Evolutionary conservation across 2,329 filamentous ascomycete species (phyloP), one percentile per base, ranked within the genome.

Genomic region (Simplicillium aogashimaense): DNA sequence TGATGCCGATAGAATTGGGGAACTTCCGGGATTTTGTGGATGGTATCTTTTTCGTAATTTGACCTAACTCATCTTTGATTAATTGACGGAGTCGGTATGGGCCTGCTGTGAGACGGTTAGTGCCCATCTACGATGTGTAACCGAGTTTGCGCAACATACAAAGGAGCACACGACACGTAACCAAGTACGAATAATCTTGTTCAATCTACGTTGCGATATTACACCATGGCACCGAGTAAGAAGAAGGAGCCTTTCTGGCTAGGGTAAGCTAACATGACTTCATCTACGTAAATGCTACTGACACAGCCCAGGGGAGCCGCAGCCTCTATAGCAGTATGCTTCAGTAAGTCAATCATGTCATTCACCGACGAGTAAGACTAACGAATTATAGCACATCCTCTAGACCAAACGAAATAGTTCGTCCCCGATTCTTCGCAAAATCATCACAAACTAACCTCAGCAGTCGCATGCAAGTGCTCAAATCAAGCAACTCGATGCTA

Each of bases 331-430:
- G 64, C 64, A 17, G 64, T 65, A 15, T 67, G 64, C 51, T 67
- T 66, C 44, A 67, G 64, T 66, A 46, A 50, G 62, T 55, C 30
- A 7, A 5, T n/a, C n/a, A 10, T 15, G 10, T 14, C 13, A 29
- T 17, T 28, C 12, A 13, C 12, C 11, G 28, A 18, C 17, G 13
- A n/a, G 2, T 12, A 13, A 33, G 11, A 35, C 34, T 46, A 35
- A 47, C 28, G 12, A n/a, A 1, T 1, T 28, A 3, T 32, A 65
- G 63, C 64, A n/a, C 64, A 66, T 43, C 65, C 64, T 11, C 44
- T 67, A 2, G 64, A 67, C 36, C 63, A 67, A 41, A 66, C 64
- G 0, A 67, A 67, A 56, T 67, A 67, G 63, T 64, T 37, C 46
- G 57, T 10, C 6, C 4, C 28, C 12, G 15, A 25, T 6, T 25